A percentile compares a stretch with the other conserved stretches of the same genome.
These are phyloP conservation scores for Beauveria asiatica DNA, from an alignment of 2,329 filamentous ascomycete genomes.

Conservation along the genomic window DNA sequence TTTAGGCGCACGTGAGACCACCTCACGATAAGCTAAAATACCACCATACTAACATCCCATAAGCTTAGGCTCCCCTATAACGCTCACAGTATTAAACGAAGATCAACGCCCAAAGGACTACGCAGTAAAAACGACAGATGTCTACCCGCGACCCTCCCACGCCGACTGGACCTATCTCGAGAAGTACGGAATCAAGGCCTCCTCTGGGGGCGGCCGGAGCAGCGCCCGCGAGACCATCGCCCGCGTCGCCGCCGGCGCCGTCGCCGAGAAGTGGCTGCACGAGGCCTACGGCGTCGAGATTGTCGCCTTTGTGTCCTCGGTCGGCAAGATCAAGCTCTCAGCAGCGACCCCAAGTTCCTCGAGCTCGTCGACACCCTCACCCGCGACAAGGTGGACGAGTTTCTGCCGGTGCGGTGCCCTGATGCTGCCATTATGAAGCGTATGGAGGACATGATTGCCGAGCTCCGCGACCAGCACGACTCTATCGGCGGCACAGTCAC, in stretches of 20 bases:
- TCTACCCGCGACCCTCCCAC: constrained; percentile 81
- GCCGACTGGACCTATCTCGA: constrained; percentile 96
- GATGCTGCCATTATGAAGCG: constrained; percentile 48
- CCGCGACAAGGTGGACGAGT: constrained; percentile 69
- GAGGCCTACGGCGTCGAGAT: constrained; percentile 82
- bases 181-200: constrained; percentile 93
- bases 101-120: constrained; percentile 93
- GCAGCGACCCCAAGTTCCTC: constrained; percentile 72
- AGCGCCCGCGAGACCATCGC: constrained; percentile 94
- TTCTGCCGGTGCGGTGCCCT: constrained; percentile 83
- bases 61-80: constrained; percentile 75
- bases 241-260: constrained; percentile 81
- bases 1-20: constrained; percentile 59
- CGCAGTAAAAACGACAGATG: constrained; percentile 34
- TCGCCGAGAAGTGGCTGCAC: constrained; percentile 85
- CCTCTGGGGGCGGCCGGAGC: constrained; percentile 79
- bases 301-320: constrained; percentile 78
- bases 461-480: constrained; percentile 70
- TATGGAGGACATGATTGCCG: constrained; percentile 74
- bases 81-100: constrained; percentile 79
- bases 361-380: constrained; percentile 63
- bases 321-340: constrained; percentile 55
- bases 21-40: background rate
- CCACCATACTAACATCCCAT: background rate
- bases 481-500: constrained; percentile 93